Evolutionary conservation across 257 asterid species (phyloP), one percentile per base, ranked within the genome.

Genomic region (Rauvolfia tetraphylla): DNA sequence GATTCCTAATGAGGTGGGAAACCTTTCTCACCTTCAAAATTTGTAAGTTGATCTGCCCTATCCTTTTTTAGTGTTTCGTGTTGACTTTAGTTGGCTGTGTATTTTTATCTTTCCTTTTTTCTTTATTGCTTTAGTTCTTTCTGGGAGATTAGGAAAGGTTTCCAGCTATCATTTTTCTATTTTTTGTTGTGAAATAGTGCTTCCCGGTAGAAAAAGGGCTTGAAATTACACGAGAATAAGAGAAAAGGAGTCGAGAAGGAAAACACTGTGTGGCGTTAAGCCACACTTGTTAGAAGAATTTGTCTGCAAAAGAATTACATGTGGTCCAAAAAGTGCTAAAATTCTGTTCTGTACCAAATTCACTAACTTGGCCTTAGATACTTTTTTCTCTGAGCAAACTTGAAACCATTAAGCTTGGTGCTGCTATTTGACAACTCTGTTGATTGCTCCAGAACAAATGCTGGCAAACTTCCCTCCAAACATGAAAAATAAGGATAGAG

Each of bases 1-100:
- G 70, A 90, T 95, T 85, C 98, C 99, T 31, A 80, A 81, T 80
- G 97, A 95, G 76, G 78, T 95, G 83, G 99, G 95, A 67, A 89
- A 91, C 88, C 94, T 92, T 81, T 82, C 88, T 29, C 86, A 83
- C 87, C 97, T 95, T 74, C 89, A 92, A 83, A 78, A 77, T 76
- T 77, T 95, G 99, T 92, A 85, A 89, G 99, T 78, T 72, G 73
- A 69, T 75, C 79, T 39, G 73, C 38, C 72, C 68, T 76, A 53
- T 68, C 71, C 79, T 57, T 56, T 74, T 38, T 57, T 49, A 59
- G 67, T 62, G 31, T 58, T 42, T 65, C 27, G 3, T 31, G 6
- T 74, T 36, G 18, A 38, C 49, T 59, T 27, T 11, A 27, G 61
- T 56, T 61, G 48, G 57, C 5, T 2, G 9, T 22, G 5, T 10